Evolutionary conservation across 495 filamentous ascomycete species (phyloP).

Genomic region (Penicilliopsis zonata): DNA sequence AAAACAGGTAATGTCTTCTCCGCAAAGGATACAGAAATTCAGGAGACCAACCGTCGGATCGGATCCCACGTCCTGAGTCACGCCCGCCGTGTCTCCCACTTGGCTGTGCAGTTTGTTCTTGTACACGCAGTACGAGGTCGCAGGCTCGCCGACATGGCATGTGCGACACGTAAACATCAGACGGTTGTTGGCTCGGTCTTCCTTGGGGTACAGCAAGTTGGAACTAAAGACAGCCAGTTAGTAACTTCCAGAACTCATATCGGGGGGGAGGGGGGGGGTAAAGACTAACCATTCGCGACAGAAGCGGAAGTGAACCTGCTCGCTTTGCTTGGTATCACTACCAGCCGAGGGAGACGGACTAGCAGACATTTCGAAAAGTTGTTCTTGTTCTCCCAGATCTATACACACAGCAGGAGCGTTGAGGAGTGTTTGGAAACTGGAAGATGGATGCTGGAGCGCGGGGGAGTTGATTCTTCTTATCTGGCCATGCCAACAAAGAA

Average conservation of each 20-base stretch:
- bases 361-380: slow-evolving; percentile 49
- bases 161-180: slow-evolving; percentile 79
- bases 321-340: slow-evolving; percentile 44
- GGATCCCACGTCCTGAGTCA: slow-evolving; percentile 88
- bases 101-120: slow-evolving; percentile 81
- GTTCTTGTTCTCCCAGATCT: too few species aligned
- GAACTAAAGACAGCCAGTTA: slow-evolving; percentile 39
- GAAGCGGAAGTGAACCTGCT: slow-evolving; percentile 90
- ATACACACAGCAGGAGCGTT: too few species aligned
- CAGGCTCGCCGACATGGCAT: slow-evolving; percentile 78
- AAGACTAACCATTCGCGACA: slow-evolving; percentile 76
- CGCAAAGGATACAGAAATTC: slow-evolving; percentile 41
- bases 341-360: slow-evolving; percentile 46
- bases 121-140: slow-evolving; percentile 79
- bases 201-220: slow-evolving; percentile 96
- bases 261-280: neutral
- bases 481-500: too few species aligned
- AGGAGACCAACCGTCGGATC: slow-evolving; percentile 90
- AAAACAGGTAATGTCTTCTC: slow-evolving; percentile 36
- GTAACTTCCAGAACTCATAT: slow-evolving; percentile 2
- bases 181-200: slow-evolving; percentile 55
- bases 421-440: too few species aligned
- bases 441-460: too few species aligned
- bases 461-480: too few species aligned
- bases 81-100: slow-evolving; percentile 89